phyloP scores from a whole-genome alignment of 805 yeast species.

The Schizosaccharomyces pombe region ASM294v3 CU329670.1:3314501-3315000 shows the following conservation, averaged over 20 bases:
- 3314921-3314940: conserved; percentile 38
- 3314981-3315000: conserved; percentile 79
- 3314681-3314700: conserved; percentile 48
- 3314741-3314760: conserved; percentile 81
- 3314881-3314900: conserved; percentile 55
- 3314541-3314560: conserved; percentile 56
- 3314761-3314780: conserved; percentile 66
- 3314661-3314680: conserved; percentile 51
- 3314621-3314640: conserved; percentile 42
- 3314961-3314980: conserved; percentile 46
- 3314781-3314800: conserved; percentile 30
- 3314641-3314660: conserved; percentile 36
- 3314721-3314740: conserved; percentile 89
- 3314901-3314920: conserved; percentile 66
- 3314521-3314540: conserved; percentile 47
- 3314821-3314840: conserved; percentile 12
- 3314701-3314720: conserved; percentile 64
- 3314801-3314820: conserved; percentile 13
- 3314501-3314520: conserved; percentile 44
- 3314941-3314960: conserved; percentile 74
- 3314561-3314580: conserved; percentile 83
- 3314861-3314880: conserved; percentile 48
- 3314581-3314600: conserved; percentile 75
- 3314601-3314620: conserved; percentile 53
- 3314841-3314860: conserved; percentile 36